phyloP scores from a whole-genome alignment of 2,329 filamentous ascomycete species.

The Calonectria fujianensis region DNA sequence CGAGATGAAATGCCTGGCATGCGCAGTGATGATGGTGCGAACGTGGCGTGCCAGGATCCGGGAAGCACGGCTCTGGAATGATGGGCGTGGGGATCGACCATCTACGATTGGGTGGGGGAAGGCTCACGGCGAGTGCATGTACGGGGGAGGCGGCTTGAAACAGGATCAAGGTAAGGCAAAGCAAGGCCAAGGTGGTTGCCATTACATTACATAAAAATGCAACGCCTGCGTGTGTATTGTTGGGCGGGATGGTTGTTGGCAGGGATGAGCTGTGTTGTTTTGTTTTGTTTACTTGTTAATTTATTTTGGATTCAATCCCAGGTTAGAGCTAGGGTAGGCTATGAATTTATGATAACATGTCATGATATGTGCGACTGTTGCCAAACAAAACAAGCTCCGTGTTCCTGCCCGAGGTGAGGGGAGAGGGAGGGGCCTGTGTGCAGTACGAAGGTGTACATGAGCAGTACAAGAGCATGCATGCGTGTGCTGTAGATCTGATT shows the following conservation, averaged over 20 bases:
- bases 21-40: slow-evolving; percentile 52
- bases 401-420: not conserved
- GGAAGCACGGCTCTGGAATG: slow-evolving; percentile 51
- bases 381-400: slow-evolving; percentile 21
- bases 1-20: slow-evolving; percentile 37
- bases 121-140: not conserved
- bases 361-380: slow-evolving; percentile 8
- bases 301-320: not conserved
- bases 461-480: not conserved
- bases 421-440: slow-evolving; percentile 1
- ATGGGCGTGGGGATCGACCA: slow-evolving; percentile 45
- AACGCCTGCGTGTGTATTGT: slow-evolving; percentile 9
- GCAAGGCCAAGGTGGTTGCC: slow-evolving; percentile 8
- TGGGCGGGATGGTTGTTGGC: slow-evolving; percentile 6
- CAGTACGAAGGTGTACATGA: not conserved
- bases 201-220: slow-evolving; percentile 18
- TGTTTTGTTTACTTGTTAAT: slow-evolving; percentile 16
- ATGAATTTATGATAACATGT: slow-evolving; percentile 16
- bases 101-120: slow-evolving; percentile 46
- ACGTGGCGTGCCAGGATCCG: slow-evolving; percentile 46
- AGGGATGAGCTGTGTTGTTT: slow-evolving; percentile 19
- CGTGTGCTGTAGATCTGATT: not conserved
- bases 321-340: not conserved
- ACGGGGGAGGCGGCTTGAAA: slow-evolving; percentile 37
- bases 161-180: slow-evolving; percentile 33